Conservation (phyloP, 1,284 basidiomycete genomes). For the Mycena sp. region DNA sequence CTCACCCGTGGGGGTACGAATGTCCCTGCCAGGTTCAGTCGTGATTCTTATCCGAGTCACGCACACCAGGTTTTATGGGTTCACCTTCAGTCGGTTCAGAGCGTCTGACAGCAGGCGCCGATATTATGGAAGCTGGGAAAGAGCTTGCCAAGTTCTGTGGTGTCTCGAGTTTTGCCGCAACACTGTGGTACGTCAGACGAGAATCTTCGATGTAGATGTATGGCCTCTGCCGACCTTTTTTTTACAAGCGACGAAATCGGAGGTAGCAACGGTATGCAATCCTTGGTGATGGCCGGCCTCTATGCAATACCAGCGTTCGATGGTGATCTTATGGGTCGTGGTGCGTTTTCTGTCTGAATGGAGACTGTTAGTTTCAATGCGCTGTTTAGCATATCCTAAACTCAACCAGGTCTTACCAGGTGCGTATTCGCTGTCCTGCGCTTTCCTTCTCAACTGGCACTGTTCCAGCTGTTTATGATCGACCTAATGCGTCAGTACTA, state of each 20-base stretch:
- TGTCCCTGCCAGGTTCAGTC: background rate
- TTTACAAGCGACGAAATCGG: slow-evolving; percentile 59
- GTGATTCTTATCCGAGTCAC: background rate
- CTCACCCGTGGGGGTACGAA: slow-evolving; percentile 48
- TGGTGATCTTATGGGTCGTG: slow-evolving; percentile 62
- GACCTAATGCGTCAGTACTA: slow-evolving; percentile 44
- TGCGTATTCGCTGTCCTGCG: slow-evolving; percentile 32
- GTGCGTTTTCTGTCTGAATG: slow-evolving; percentile 45
- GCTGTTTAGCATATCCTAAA: slow-evolving; percentile 41
- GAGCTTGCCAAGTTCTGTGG: slow-evolving; percentile 49
- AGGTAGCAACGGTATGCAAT: slow-evolving; percentile 64
- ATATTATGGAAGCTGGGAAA: slow-evolving; percentile 39
- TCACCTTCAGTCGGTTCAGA: slow-evolving; percentile 49
- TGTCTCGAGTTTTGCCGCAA: slow-evolving; percentile 49
- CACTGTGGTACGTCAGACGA: slow-evolving; percentile 45
- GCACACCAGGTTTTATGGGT: slow-evolving; percentile 50
- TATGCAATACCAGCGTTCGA: slow-evolving; percentile 54
- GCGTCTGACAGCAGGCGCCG: slow-evolving; percentile 49
- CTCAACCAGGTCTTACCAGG: slow-evolving; percentile 49
- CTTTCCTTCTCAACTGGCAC: background rate
- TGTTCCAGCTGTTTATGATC: slow-evolving; percentile 44
- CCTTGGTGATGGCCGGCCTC: slow-evolving; percentile 55
- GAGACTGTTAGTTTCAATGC: slow-evolving; percentile 14
- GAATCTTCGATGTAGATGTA: background rate
- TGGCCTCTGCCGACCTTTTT: slow-evolving; percentile 14